A percentile compares a stretch with the other conserved stretches of the same genome.
phyloP scores from a whole-genome alignment of 352 stramenopile genomes.

The Elongisporangium undulatum region DNA sequence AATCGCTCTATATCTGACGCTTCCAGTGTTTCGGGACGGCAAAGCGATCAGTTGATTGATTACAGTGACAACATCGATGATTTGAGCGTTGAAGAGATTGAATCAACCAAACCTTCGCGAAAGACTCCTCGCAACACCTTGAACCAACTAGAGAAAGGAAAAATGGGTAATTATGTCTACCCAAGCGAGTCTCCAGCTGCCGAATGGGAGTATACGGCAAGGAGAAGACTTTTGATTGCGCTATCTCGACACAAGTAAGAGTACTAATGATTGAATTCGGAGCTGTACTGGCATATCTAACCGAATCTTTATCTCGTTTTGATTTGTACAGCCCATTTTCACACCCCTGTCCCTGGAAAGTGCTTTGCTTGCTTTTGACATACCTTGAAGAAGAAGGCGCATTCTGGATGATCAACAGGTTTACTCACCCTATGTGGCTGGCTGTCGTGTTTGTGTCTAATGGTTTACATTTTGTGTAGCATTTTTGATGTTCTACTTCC shows the following conservation, averaged over 20 bases:
- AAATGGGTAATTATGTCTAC: conserved; percentile 63
- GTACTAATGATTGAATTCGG: neutral
- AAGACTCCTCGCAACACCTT: conserved; percentile 34
- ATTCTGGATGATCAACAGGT: conserved; percentile 85
- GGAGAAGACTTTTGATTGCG: conserved; percentile 62
- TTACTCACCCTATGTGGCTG: conserved; percentile 1
- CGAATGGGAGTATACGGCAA: conserved; percentile 52
- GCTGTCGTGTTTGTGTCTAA: neutral
- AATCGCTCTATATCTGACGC: conserved; percentile 30
- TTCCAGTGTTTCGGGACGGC: conserved; percentile 35
- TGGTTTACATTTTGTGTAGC: conserved; percentile 11
- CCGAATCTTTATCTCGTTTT: conserved; percentile 4
- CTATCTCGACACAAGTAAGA: conserved; percentile 69
- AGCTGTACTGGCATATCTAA: neutral
- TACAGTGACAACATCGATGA: conserved; percentile 21
- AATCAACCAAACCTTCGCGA: conserved; percentile 12
- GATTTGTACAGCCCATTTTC: conserved; percentile 46
- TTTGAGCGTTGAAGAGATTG: conserved; percentile 9
- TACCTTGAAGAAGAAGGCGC: conserved; percentile 77
- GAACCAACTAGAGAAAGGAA: conserved; percentile 53
- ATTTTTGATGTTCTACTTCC: conserved; percentile 64
- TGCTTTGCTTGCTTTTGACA: conserved; percentile 57
- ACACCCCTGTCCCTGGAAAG: conserved; percentile 68
- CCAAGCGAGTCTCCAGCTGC: conserved; percentile 49
- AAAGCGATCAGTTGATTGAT: conserved; percentile 32